phyloP scores from a whole-genome alignment of 352 stramenopile species.

The Pythium rishiriense region DNA sequence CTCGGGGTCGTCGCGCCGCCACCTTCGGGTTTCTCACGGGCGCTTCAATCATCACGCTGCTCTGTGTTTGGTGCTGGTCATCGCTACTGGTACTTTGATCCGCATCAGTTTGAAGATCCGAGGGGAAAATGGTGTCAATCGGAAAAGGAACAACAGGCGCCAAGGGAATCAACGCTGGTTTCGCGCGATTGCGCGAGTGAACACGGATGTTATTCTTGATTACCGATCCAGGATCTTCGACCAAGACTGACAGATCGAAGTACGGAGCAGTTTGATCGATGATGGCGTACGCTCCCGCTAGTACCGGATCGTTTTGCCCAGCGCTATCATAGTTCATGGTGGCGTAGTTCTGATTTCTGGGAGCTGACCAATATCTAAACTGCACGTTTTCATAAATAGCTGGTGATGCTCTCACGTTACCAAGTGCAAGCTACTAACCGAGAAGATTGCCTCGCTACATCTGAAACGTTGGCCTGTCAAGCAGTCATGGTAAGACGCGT shows the following conservation, averaged over 20 bases:
- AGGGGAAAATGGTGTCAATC: conserved; percentile 5
- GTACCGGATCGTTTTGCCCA: conserved; percentile 2
- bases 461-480: conserved; percentile 23
- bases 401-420: background rate
- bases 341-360: background rate
- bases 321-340: background rate
- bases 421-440: background rate
- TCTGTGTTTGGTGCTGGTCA: background rate
- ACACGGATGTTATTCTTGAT: no score
- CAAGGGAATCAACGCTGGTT: conserved; percentile 1
- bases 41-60: no score
- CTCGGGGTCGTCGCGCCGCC: no score
- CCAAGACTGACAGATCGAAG: conserved; percentile 22
- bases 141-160: background rate
- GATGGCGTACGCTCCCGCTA: conserved; percentile 15
- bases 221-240: background rate
- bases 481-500: background rate
- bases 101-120: background rate
- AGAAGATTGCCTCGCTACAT: conserved; percentile 3
- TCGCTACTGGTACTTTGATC: background rate
- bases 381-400: conserved; percentile 13
- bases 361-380: background rate
- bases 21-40: no score
- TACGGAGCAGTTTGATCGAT: conserved; percentile 20
- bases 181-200: background rate